phyloP scores from a whole-genome alignment of 2,329 filamentous ascomycete species.

The Boeremia exigua region DNA sequence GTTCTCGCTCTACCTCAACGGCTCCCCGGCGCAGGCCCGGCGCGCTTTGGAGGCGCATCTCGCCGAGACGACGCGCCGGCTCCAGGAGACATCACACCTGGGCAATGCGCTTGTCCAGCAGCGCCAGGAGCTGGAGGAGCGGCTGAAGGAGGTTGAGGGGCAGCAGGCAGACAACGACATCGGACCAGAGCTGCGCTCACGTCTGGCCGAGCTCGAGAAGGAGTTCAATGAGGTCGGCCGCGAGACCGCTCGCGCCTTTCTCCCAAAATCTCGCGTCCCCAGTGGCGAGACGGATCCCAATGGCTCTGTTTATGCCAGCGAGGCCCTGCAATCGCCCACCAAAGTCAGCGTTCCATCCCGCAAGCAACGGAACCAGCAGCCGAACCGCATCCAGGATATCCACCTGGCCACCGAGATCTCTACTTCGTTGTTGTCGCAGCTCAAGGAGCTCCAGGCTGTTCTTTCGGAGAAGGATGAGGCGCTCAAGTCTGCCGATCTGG shows the following conservation, averaged over 20 bases:
- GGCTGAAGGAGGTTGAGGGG: conserved; percentile 83
- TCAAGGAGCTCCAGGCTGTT: conserved; percentile 85
- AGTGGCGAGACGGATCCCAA: conserved; percentile 56
- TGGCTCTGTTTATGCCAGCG: conserved; percentile 71
- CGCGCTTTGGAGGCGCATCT: conserved; percentile 89
- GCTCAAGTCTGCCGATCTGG: conserved; percentile 74
- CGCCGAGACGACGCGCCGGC: conserved; percentile 86
- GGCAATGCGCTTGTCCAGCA: conserved; percentile 88
- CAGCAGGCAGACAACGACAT: conserved; percentile 74
- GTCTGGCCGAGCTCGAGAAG: conserved; percentile 84
- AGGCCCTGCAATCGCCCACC: conserved; percentile 83
- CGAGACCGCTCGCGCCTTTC: conserved; percentile 86
- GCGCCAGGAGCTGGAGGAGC: conserved; percentile 80
- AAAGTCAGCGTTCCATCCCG: conserved; percentile 88
- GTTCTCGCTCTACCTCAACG: conserved; percentile 75
- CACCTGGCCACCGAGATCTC: conserved; percentile 99
- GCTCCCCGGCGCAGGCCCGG: conserved; percentile 86
- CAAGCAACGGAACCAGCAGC: conserved; percentile 87
- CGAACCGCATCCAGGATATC: conserved; percentile 90
- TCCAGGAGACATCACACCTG: conserved; percentile 88
- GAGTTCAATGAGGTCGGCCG: conserved; percentile 94
- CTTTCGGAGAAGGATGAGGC: conserved; percentile 88
- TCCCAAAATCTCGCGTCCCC: conserved; percentile 79
- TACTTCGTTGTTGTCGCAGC: conserved; percentile 90
- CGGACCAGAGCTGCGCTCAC: conserved; percentile 79